Base-by-base conservation (phyloP, 1,284 basidiomycete genomes). In the Malassezia sympodialis region DNA sequence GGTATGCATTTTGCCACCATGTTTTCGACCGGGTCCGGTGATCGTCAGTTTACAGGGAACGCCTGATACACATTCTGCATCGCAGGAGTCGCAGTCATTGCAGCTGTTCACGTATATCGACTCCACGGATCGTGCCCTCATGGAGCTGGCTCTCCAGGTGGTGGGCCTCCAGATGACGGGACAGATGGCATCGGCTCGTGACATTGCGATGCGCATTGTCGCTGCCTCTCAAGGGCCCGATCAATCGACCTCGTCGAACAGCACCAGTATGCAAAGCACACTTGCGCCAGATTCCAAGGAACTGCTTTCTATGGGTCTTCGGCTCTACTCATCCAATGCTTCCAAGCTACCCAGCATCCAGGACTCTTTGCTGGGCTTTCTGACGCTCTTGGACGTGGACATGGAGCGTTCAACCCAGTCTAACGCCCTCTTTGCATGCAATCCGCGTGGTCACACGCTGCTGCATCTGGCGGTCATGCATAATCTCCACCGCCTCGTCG, bases 161-260 rank as follows among this genome's bases (percentile, higher is more conserved):
- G 89, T 96, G 24, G 90, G 90, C 1, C 78, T 94, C 60, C 90
- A 93, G 78, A 91, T 94, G 88, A 94, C 89, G 0, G 90, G 90
- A 34, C 87, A 89, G 70, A 84, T 93, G 50, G 88, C 93, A 66
- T 87, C 90, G 55, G 88, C 90, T 3, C 85, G 87, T 75, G 87
- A 90, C 61, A 86, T 93, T 39, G 90, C 90, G 15, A 75, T 78
- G 68, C 69, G 76, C 14, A 76, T 78, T 39, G 75, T 78, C 21
- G 67, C 66, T 14, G 68, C 71, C 23, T 58, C 55, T 26, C 62
- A 65, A 49, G n/a, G 12, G 17, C 30, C 23, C 15, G 40, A 30
- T 17, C 34, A 42, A 17, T n/a, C 40, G 7, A 27, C 28, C 40
- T 27, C 37, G 32, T 15, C 32, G 19, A n/a, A 23, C 24, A 42